Evolutionary conservation across 192 early-diverging fungal species (phyloP).

Genomic region (Chytriomyces sp.): DNA sequence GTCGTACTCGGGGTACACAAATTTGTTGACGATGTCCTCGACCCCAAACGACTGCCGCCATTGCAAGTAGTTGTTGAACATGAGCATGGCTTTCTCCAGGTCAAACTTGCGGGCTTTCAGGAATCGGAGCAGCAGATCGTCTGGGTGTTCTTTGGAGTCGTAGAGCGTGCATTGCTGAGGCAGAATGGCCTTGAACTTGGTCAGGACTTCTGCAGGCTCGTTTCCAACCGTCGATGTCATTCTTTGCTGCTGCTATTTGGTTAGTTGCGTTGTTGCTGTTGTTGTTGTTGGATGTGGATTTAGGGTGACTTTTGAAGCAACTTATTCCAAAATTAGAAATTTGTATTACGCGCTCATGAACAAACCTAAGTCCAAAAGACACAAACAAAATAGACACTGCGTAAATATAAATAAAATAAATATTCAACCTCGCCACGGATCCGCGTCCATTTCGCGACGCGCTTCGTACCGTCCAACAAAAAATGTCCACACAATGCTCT

Average conservation of each 20-base stretch:
- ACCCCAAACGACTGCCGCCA: constrained; percentile 65
- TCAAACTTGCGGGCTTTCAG: constrained; percentile 71
- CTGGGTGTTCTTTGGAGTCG: constrained; percentile 53
- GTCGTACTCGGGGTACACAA: constrained; percentile 63
- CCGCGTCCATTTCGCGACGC: constrained; percentile 17
- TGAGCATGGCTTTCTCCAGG: constrained; percentile 61
- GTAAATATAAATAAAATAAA: neutral
- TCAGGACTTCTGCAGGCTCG: constrained; percentile 14
- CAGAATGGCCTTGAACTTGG: constrained; percentile 20
- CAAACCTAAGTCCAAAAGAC: too few relatives aligned
- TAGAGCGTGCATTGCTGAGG: neutral
- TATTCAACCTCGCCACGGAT: constrained; percentile 9
- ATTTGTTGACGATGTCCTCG: constrained; percentile 53
- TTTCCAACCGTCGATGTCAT: constrained; percentile 3
- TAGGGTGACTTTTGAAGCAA: too few relatives aligned
- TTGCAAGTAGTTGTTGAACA: constrained; percentile 65
- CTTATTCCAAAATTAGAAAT: too few relatives aligned
- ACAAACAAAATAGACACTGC: too few relatives aligned
- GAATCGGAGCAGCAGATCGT: constrained; percentile 68
- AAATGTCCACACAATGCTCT: constrained; percentile 11
- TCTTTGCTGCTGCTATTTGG: neutral
- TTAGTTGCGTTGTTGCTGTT: neutral
- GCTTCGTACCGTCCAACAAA: constrained; percentile 35
- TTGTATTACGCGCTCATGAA: too few relatives aligned
- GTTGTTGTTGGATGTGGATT: neutral